Evolutionary conservation across 2,329 filamentous ascomycete species (phyloP).

Genomic region (Didymella glomerata): DNA sequence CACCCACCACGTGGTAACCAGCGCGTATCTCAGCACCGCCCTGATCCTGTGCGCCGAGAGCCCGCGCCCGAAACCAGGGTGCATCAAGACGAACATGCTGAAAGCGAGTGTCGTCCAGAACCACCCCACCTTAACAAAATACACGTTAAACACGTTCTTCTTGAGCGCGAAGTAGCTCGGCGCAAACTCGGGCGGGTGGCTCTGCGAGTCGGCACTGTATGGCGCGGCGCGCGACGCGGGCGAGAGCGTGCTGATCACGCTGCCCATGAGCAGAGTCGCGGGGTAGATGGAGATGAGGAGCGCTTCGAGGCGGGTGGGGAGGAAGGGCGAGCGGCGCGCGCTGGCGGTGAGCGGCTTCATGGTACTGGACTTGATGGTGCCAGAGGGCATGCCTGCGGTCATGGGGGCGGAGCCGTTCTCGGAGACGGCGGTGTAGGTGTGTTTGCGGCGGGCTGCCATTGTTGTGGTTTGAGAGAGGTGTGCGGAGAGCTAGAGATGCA

Average conservation of each 20-base stretch:
- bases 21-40: slow-evolving; percentile 72
- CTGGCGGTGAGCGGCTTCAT: slow-evolving; percentile 36
- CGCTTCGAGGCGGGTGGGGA: slow-evolving; percentile 75
- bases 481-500: not conserved
- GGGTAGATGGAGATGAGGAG: slow-evolving; percentile 77
- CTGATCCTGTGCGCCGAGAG: slow-evolving; percentile 58
- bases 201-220: slow-evolving; percentile 70
- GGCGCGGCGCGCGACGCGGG: slow-evolving; percentile 70
- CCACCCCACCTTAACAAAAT: slow-evolving; percentile 97
- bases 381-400: slow-evolving; percentile 37
- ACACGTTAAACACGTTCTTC: slow-evolving; percentile 87
- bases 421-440: slow-evolving; percentile 25
- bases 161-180: slow-evolving; percentile 95
- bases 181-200: slow-evolving; percentile 66
- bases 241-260: slow-evolving; percentile 79
- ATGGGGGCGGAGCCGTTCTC: slow-evolving; percentile 27
- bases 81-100: slow-evolving; percentile 71
- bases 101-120: slow-evolving; percentile 85
- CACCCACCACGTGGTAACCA: slow-evolving; percentile 82
- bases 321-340: slow-evolving; percentile 62
- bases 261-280: slow-evolving; percentile 78
- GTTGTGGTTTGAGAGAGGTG: not conserved
- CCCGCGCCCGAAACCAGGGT: slow-evolving; percentile 65
- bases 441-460: slow-evolving; percentile 49
- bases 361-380: slow-evolving; percentile 34